phyloP scores from a whole-genome alignment of 2,329 filamentous ascomycete genomes.

The Clonostachys chloroleuca region DNA sequence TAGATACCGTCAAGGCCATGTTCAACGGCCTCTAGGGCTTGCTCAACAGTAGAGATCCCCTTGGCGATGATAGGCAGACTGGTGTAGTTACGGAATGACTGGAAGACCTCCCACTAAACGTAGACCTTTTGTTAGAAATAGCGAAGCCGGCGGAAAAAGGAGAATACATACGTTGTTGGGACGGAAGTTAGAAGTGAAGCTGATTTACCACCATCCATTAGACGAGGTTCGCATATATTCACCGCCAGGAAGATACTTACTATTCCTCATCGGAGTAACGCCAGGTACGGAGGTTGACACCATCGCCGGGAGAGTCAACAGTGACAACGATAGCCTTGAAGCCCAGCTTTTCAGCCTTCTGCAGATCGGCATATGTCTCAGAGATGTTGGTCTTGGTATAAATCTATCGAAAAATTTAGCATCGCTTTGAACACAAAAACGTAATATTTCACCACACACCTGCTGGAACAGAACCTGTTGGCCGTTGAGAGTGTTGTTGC shows the following conservation, averaged over 20 bases:
- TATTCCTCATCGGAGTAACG: constrained; percentile 22
- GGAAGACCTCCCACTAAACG: too few relatives aligned
- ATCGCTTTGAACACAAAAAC: constrained; percentile 14
- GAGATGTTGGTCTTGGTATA: constrained; percentile 21
- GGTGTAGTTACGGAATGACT: constrained; percentile 23
- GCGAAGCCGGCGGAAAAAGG: constrained; percentile 23
- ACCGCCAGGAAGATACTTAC: too few relatives aligned
- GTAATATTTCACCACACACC: constrained; percentile 22
- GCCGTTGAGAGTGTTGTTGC: constrained; percentile 15
- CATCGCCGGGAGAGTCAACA: constrained; percentile 30
- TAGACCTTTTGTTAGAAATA: constrained; percentile 1
- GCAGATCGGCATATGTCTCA: constrained; percentile 20
- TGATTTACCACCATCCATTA: too few relatives aligned
- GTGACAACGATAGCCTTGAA: constrained; percentile 30
- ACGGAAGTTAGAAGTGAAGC: too few relatives aligned
- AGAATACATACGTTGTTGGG: too few relatives aligned
- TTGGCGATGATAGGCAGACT: constrained; percentile 32
- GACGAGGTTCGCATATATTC: too few relatives aligned
- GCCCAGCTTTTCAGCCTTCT: constrained; percentile 21
- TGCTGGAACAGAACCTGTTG: constrained; percentile 32
- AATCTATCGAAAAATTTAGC: constrained; percentile 7
- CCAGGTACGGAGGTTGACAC: constrained; percentile 33
- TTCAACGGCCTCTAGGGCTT: constrained; percentile 22
- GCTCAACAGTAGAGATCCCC: constrained; percentile 28
- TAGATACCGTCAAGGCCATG: constrained; percentile 24